These are phyloP conservation scores for Globisporangium nunn DNA, from an alignment of 352 stramenopile species.

Conservation along the genomic window DNA sequence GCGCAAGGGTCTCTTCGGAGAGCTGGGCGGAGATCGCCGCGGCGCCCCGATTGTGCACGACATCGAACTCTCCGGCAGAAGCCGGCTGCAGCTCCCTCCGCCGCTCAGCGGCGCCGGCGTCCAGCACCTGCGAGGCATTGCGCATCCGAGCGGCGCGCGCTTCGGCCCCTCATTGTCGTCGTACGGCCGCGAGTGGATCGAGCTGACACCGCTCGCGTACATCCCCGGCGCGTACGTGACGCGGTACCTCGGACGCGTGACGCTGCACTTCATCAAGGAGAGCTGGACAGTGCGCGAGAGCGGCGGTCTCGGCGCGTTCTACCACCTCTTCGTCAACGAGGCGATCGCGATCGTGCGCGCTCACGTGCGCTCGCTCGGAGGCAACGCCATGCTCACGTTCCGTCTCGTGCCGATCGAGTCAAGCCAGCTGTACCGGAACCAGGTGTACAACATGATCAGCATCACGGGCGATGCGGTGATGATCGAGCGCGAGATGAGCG, in stretches of 20 bases:
- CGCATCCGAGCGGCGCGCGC: constrained; percentile 9
- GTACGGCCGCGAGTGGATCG: constrained; percentile 74
- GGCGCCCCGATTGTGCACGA: constrained; percentile 20
- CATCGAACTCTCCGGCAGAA: constrained; percentile 28
- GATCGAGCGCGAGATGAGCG: constrained; percentile 47
- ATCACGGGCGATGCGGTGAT: constrained; percentile 84
- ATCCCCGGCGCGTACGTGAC: constrained; percentile 65
- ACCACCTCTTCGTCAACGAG: constrained; percentile 85
- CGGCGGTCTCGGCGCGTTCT: constrained; percentile 79
- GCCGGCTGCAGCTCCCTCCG: constrained; percentile 36
- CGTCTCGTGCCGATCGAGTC: constrained; percentile 84
- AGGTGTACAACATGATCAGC: constrained; percentile 91
- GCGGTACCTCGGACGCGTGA: constrained; percentile 79
- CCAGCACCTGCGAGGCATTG: constrained; percentile 24
- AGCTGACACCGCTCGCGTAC: constrained; percentile 76
- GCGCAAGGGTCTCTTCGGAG: constrained; percentile 7
- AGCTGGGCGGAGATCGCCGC: constrained; percentile 11
- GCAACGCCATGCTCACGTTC: constrained; percentile 85
- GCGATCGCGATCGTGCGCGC: constrained; percentile 82
- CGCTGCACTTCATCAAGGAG: constrained; percentile 88
- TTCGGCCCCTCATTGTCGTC: constrained; percentile 14
- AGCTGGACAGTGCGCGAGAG: constrained; percentile 85
- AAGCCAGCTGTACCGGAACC: constrained; percentile 83
- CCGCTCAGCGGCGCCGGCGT: constrained; percentile 28
- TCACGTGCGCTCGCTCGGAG: constrained; percentile 73